phyloP scores from a whole-genome alignment of 352 stramenopile species.

The Phytopythium mirpurense region DNA sequence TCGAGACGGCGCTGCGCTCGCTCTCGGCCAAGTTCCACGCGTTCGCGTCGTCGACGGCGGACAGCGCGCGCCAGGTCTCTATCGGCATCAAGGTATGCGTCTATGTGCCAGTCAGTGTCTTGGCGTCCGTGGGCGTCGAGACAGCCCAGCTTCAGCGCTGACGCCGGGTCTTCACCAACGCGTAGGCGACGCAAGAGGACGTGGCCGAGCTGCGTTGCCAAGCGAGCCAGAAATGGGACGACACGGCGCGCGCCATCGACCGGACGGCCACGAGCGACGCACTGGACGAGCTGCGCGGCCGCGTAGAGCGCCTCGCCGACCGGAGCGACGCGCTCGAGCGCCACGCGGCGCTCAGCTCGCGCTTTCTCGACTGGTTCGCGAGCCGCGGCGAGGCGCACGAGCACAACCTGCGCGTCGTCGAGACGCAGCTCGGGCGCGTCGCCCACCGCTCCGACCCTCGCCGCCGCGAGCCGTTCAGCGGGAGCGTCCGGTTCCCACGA shows the following conservation, averaged over 20 bases:
- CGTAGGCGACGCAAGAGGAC: not conserved
- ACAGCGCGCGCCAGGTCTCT: conserved; percentile 1
- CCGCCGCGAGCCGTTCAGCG: conserved; percentile 38
- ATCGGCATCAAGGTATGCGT: not conserved
- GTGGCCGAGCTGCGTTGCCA: not conserved
- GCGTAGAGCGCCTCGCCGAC: conserved; percentile 7
- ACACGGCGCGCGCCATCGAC: not conserved
- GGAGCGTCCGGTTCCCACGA: conserved; percentile 35
- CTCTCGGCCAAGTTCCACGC: conserved; percentile 38
- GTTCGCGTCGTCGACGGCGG: conserved; percentile 1
- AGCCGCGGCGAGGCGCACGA: conserved; percentile 65
- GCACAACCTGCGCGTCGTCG: conserved; percentile 61
- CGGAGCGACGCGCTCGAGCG: conserved; percentile 27
- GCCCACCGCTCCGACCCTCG: conserved; percentile 29
- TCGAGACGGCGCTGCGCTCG: conserved; percentile 19
- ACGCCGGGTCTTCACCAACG: too few relatives aligned
- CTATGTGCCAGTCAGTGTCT: too few relatives aligned
- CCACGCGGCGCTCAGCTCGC: conserved; percentile 45
- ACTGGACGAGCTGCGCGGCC: conserved; percentile 5
- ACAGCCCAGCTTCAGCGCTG: not conserved
- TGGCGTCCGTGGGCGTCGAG: too few relatives aligned
- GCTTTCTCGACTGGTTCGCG: conserved; percentile 76
- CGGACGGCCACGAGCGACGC: not conserved
- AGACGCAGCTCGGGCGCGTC: conserved; percentile 52
- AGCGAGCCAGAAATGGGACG: not conserved